Evolutionary conservation across 129 eudicot genomes (phyloP).

Genomic region (Lactuca saligna): DNA sequence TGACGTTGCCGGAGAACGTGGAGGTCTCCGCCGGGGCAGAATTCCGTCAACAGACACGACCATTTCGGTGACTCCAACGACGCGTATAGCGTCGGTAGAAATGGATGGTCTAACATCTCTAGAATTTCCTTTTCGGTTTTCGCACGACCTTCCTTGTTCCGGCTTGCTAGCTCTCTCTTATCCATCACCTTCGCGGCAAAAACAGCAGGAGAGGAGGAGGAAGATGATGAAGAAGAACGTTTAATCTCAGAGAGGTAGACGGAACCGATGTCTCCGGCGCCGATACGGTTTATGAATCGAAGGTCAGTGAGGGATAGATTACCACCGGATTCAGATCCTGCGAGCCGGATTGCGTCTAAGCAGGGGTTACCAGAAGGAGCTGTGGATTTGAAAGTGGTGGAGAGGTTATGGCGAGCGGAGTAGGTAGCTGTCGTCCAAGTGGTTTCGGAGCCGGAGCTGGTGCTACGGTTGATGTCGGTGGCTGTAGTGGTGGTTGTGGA

Average conservation of each 20-base stretch:
- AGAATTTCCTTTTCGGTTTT: slow-evolving; percentile 68
- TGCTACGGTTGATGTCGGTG: slow-evolving; percentile 71
- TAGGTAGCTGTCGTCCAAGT: slow-evolving; percentile 64
- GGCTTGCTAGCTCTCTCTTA: slow-evolving; percentile 55
- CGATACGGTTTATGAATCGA: slow-evolving; percentile 39
- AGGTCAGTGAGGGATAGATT: slow-evolving; percentile 26
- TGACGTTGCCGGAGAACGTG: slow-evolving; percentile 93
- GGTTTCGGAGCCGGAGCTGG: slow-evolving; percentile 79
- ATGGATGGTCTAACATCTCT: slow-evolving; percentile 77
- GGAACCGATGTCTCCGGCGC: slow-evolving; percentile 41
- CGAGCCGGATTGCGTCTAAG: slow-evolving; percentile 53
- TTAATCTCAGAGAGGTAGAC: slow-evolving; percentile 52
- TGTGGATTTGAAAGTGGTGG: slow-evolving; percentile 28
- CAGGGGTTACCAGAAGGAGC: slow-evolving; percentile 55
- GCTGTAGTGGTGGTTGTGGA: slow-evolving; percentile 64
- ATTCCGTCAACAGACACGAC: slow-evolving; percentile 77
- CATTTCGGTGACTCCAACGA: slow-evolving; percentile 62
- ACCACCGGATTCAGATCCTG: slow-evolving; percentile 23
- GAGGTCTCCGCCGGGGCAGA: slow-evolving; percentile 94
- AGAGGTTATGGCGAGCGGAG: slow-evolving; percentile 39
- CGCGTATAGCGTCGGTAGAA: slow-evolving; percentile 71
- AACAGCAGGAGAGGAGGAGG: slow-evolving; percentile 25
- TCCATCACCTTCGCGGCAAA: slow-evolving; percentile 97
- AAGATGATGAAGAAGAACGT: background rate
- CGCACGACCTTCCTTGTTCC: slow-evolving; percentile 77